Evolutionary conservation across 331 rosid genomes (phyloP), one percentile per base, ranked within the genome.

Genomic region (Malus hybrid): DNA sequence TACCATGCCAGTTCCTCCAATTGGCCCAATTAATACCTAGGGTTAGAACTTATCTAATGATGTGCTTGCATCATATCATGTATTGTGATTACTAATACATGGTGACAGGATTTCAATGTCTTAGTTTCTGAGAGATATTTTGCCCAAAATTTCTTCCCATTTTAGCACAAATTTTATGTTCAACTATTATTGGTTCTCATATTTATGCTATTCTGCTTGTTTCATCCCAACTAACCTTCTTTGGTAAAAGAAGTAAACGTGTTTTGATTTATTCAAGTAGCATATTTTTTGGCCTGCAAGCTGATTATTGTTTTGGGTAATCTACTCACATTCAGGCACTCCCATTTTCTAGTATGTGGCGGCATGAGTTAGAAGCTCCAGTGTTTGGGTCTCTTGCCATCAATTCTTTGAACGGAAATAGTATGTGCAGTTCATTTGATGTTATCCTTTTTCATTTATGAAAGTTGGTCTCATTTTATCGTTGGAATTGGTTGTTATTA

Each of bases 371-470:
- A 66, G 93, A 83, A 85, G 93, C 80, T 68, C 97, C 98, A 8
- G 87, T 93, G 69, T 93, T 93, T 82, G 98, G 94, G 68, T 88
- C 98, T 79, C 89, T 88, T 60, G 84, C 87, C 56, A 77, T 91
- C 56, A 63, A 73, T 81, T 67, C 86, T 34, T 63, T 63, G 48
- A 88, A 77, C 74, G 93, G 91, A 86, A 83, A 75, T 75, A 84
- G 96, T 93, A 84, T 63, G 66, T 77, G 30, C 64, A 44, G 20
- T 78, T 77, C 64, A 30, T 67, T 77, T 14, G 26, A 76, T 63
- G 71, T 75, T 74, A 10, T 32, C 74, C 78, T 73, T 71, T 78
- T 67, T 73, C 46, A 63, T 71, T 33, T 75, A 26, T 67, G 34
- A 64, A 53, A 33, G 56, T 44, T 74, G 55, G 55, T 53, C 57